A percentile compares a stretch with the other conserved stretches of the same genome.
Conservation (phyloP, 2,329 filamentous ascomycete genomes). For the Emergomyces pasteurianus region DNA sequence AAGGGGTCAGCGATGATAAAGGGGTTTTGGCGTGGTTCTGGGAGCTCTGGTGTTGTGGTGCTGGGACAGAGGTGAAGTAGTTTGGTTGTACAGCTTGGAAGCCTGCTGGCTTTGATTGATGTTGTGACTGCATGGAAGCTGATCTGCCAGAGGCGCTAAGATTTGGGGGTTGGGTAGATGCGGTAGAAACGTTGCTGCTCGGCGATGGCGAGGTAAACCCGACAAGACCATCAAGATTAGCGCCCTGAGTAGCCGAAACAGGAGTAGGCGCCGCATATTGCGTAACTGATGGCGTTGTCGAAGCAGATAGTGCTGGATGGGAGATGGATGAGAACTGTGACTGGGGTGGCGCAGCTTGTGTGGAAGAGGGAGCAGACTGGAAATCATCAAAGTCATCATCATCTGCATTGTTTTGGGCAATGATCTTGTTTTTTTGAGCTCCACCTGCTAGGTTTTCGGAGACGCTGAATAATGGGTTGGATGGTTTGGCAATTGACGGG, state of each 20-base stretch:
- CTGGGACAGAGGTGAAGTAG: slow-evolving; percentile 76
- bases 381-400: slow-evolving; percentile 98
- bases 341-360: slow-evolving; percentile 21
- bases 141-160: slow-evolving; percentile 25
- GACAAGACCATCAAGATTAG: slow-evolving; percentile 67
- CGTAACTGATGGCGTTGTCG: slow-evolving; percentile 38
- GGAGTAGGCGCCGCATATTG: slow-evolving; percentile 76
- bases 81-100: slow-evolving; percentile 77
- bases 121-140: slow-evolving; percentile 31
- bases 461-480: slow-evolving; percentile 26
- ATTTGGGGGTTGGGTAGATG: slow-evolving; percentile 50
- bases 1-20: slow-evolving; percentile 27
- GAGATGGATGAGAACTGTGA: slow-evolving; percentile 29
- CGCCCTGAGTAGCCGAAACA: slow-evolving; percentile 68
- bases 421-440: slow-evolving; percentile 39
- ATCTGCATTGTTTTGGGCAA: slow-evolving; percentile 43
- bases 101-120: slow-evolving; percentile 44
- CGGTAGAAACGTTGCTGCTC: slow-evolving; percentile 44
- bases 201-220: slow-evolving; percentile 57
- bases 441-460: slow-evolving; percentile 35
- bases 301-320: slow-evolving; percentile 34
- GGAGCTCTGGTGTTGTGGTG: slow-evolving; percentile 24
- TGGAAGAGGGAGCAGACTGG: slow-evolving; percentile 61
- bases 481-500: slow-evolving; percentile 27
- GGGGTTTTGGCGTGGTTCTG: slow-evolving; percentile 26